phyloP scores from a whole-genome alignment of 2,329 filamentous ascomycete genomes.

The Pseudogymnoascus sp. region DNA sequence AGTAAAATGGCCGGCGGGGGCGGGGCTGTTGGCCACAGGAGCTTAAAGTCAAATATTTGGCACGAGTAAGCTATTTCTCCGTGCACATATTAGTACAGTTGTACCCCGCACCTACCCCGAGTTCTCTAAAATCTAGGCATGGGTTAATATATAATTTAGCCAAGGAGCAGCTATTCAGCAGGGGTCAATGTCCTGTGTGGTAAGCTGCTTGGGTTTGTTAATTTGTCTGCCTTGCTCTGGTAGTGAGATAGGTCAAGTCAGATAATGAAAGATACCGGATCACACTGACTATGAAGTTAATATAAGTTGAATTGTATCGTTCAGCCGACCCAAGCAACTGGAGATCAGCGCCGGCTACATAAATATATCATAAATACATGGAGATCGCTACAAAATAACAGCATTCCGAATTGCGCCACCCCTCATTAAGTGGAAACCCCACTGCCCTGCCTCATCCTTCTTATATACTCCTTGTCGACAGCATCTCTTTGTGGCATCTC shows the following conservation, averaged over 20 bases:
- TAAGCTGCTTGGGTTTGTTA: not conserved
- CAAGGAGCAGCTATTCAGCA: not conserved
- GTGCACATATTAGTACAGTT: not conserved
- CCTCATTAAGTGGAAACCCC: not conserved
- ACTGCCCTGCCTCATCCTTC: not conserved
- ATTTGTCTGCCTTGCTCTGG: not conserved
- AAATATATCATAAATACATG: slow-evolving; percentile 5
- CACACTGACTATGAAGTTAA: not conserved
- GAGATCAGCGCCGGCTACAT: not conserved
- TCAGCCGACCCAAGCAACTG: not conserved
- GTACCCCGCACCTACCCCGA: slow-evolving; percentile 6
- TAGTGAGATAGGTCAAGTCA: not conserved
- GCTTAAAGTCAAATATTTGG: slow-evolving; percentile 1
- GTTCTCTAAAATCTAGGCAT: not conserved
- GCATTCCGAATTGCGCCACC: not conserved
- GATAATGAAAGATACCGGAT: slow-evolving; percentile 6
- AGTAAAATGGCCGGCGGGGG: not conserved
- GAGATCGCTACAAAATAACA: not conserved
- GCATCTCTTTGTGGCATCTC: not conserved
- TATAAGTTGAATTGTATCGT: slow-evolving; percentile 1
- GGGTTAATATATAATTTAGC: slow-evolving; percentile 8
- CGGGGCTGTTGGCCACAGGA: not conserved
- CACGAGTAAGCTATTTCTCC: slow-evolving; percentile 8
- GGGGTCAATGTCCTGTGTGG: not conserved
- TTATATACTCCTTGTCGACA: slow-evolving; percentile 2